Evolutionary conservation across 768 basidiomycete species (phyloP).

Genomic region (Boletellus sp.): DNA sequence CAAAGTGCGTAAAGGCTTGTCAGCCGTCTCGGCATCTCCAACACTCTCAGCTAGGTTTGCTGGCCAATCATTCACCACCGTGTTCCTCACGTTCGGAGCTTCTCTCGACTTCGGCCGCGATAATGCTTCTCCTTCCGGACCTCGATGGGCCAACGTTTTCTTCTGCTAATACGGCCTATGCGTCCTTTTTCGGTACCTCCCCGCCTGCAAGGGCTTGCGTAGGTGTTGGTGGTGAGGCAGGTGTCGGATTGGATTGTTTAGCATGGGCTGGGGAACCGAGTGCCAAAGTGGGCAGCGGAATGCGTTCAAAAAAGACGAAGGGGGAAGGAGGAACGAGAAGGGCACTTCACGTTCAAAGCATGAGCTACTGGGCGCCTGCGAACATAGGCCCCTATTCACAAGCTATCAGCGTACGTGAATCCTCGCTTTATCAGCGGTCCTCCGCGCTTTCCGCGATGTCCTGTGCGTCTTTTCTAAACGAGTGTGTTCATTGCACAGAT

Average conservation of each 20-base stretch:
- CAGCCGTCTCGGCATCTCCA: background rate
- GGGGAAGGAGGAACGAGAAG: constrained; percentile 44
- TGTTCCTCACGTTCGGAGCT: constrained; percentile 24
- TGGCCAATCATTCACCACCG: constrained; percentile 43
- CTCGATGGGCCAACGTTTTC: constrained; percentile 68
- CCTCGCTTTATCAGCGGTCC: background rate
- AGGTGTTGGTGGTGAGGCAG: constrained; percentile 59
- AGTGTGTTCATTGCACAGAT: constrained; percentile 42
- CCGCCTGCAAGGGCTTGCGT: constrained; percentile 97
- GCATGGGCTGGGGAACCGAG: constrained; percentile 45
- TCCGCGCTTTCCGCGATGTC: background rate
- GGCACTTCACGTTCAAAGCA: constrained; percentile 88
- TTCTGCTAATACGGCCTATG: constrained; percentile 73
- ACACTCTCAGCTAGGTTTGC: constrained; percentile 41
- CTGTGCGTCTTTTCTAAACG: background rate
- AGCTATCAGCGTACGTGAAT: constrained; percentile 65
- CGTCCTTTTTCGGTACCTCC: constrained; percentile 79
- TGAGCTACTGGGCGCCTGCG: constrained; percentile 99
- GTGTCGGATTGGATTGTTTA: constrained; percentile 74
- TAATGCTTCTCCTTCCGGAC: constrained; percentile 79
- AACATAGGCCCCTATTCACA: constrained; percentile 99
- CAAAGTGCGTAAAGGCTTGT: constrained; percentile 42
- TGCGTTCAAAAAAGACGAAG: background rate
- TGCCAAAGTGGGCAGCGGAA: constrained; percentile 13
- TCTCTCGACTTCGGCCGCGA: constrained; percentile 43